A percentile compares a stretch with the other conserved stretches of the same genome.
These are phyloP conservation scores for Chenopodium suecicum DNA, from an alignment of 148 eudicot species.

Conservation along the genomic window DNA sequence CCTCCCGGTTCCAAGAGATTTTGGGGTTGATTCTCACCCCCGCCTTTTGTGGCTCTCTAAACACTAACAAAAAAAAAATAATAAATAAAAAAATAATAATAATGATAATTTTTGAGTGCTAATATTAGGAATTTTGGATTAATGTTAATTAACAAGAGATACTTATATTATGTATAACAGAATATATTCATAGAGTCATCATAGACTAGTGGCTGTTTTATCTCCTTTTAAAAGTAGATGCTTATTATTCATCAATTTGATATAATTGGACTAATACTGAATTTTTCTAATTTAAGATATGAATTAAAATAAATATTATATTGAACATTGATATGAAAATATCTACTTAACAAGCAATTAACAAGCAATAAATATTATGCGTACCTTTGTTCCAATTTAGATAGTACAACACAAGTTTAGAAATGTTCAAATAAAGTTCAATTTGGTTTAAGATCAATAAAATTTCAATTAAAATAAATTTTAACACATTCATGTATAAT, in stretches of 20 bases:
- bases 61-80: no score
- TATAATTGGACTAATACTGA: neutral
- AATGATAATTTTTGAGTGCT: neutral
- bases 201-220: constrained; percentile 23
- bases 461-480: no score
- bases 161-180: neutral
- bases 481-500: no score
- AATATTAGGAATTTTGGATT: neutral
- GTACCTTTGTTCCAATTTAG: neutral
- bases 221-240: constrained; percentile 25
- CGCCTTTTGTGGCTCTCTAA: no score
- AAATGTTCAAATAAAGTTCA: no score
- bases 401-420: no score
- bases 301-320: neutral
- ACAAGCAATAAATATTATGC: no score
- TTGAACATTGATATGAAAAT: constrained; percentile 6
- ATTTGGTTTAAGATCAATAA: no score
- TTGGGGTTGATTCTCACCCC: no score
- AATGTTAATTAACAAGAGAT: neutral
- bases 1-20: no score
- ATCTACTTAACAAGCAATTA: constrained; percentile 3
- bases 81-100: no score
- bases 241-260: constrained; percentile 4
- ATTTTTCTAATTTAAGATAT: neutral
- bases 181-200: constrained; percentile 21